Evolutionary conservation across 768 basidiomycete species (phyloP).

Genomic region (Naganishia onofrii): DNA sequence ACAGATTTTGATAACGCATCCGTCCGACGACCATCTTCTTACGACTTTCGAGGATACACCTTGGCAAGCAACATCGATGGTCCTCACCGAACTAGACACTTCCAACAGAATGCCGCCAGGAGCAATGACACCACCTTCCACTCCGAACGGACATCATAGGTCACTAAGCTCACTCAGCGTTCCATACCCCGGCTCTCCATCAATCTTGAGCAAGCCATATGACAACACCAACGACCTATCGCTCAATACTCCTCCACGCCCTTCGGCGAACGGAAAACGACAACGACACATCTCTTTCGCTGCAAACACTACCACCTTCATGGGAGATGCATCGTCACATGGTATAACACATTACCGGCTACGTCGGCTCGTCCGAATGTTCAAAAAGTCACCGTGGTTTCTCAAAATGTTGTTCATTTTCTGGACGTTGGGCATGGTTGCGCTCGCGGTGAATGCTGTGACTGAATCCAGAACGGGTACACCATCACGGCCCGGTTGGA

Average conservation of each 20-base stretch:
- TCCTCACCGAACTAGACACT: no score
- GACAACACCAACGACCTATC: not conserved
- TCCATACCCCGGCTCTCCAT: not conserved
- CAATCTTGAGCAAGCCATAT: not conserved
- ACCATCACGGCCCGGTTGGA: not conserved
- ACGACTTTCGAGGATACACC: no score
- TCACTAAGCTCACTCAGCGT: not conserved
- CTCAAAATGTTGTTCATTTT: not conserved
- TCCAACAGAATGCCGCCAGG: not conserved
- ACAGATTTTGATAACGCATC: not conserved
- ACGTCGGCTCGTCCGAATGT: not conserved
- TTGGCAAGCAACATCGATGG: no score
- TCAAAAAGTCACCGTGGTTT: not conserved
- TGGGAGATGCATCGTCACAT: not conserved
- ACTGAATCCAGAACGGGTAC: not conserved
- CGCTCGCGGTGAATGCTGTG: not conserved
- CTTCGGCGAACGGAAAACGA: no score
- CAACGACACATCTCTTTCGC: constrained; percentile 1
- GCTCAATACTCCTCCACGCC: no score
- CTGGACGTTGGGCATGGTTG: not conserved
- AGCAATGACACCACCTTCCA: not conserved
- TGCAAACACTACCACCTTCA: not conserved
- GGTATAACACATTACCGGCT: not conserved
- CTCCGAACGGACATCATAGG: not conserved
- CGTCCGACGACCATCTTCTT: not conserved